phyloP scores from a whole-genome alignment of 2,329 filamentous ascomycete species.

The Claviceps sorghi region DNA sequence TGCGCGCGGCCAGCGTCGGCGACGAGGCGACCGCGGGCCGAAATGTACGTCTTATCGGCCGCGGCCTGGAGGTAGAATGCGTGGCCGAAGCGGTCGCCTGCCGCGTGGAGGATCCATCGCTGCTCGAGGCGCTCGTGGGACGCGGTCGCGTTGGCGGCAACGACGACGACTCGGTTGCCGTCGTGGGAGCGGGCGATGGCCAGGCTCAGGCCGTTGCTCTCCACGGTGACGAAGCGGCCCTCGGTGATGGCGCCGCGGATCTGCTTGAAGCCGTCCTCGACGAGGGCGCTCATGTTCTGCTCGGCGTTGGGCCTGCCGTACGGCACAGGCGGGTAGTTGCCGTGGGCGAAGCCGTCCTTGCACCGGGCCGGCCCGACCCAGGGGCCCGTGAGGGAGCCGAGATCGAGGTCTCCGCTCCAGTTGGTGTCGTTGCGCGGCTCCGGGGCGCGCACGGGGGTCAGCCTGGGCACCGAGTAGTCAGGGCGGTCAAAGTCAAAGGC shows the following conservation, averaged over 20 bases:
- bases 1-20: background rate
- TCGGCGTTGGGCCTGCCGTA: slow-evolving; percentile 35
- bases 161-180: slow-evolving; percentile 8
- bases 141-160: slow-evolving; percentile 1
- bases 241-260: slow-evolving; percentile 36
- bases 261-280: slow-evolving; percentile 37
- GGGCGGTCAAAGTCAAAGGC: slow-evolving; percentile 26
- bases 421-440: slow-evolving; percentile 18
- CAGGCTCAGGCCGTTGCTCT: slow-evolving; percentile 25
- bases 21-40: slow-evolving; percentile 1
- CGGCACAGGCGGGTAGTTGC: slow-evolving; percentile 11
- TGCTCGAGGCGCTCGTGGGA: slow-evolving; percentile 26
- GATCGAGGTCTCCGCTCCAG: slow-evolving; percentile 7
- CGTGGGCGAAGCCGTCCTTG: slow-evolving; percentile 13
- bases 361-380: slow-evolving; percentile 10
- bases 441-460: slow-evolving; percentile 6
- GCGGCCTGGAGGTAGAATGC: slow-evolving; percentile 12
- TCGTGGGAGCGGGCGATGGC: slow-evolving; percentile 13
- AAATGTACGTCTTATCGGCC: slow-evolving; percentile 10
- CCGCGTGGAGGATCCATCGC: slow-evolving; percentile 33
- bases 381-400: slow-evolving; percentile 9
- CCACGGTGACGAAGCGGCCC: slow-evolving; percentile 37
- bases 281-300: slow-evolving; percentile 68
- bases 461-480: slow-evolving; percentile 6
- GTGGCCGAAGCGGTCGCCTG: slow-evolving; percentile 13